A percentile compares a stretch with the other conserved stretches of the same genome.
Conservation (phyloP, 805 yeast species). For the Hanseniaspora vineae region DNA sequence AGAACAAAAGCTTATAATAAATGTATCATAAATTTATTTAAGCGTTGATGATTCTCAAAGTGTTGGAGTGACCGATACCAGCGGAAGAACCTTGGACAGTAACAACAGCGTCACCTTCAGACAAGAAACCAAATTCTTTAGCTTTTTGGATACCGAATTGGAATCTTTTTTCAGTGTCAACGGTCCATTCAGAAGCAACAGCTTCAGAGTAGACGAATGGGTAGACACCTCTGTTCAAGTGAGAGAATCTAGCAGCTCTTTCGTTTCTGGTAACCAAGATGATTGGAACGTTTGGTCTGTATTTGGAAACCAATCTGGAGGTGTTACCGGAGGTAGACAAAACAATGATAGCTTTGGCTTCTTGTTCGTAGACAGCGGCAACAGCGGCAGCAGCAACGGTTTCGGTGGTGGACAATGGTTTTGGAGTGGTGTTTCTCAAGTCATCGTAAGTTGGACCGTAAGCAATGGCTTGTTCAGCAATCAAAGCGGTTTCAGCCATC, state of each 20-base stretch:
- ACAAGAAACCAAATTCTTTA: slow-evolving; percentile 69
- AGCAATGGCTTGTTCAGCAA: slow-evolving; percentile 95
- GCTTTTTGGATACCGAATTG: slow-evolving; percentile 89
- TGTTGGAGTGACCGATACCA: slow-evolving; percentile 98
- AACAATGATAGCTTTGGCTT: slow-evolving; percentile 93
- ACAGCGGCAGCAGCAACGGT: slow-evolving; percentile 97
- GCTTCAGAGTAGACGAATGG: slow-evolving; percentile 74
- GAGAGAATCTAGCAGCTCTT: slow-evolving; percentile 87
- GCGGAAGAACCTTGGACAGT: slow-evolving; percentile 98
- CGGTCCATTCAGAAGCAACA: slow-evolving; percentile 70
- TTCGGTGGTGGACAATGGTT: slow-evolving; percentile 89
- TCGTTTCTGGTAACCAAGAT: slow-evolving; percentile 96
- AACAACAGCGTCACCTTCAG: slow-evolving; percentile 78
- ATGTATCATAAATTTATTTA: slow-evolving; percentile 19
- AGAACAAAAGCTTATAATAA: neutral
- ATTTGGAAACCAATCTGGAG: slow-evolving; percentile 92
- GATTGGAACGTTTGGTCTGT: slow-evolving; percentile 95
- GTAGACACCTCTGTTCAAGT: slow-evolving; percentile 96
- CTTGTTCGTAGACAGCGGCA: slow-evolving; percentile 89
- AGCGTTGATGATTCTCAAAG: slow-evolving; percentile 82
- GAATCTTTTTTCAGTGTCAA: slow-evolving; percentile 91
- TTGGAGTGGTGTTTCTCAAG: slow-evolving; percentile 69
- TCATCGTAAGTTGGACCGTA: slow-evolving; percentile 77
- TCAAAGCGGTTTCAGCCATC: slow-evolving; percentile 96
- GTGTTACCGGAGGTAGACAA: slow-evolving; percentile 91